Evolutionary conservation across 495 filamentous ascomycete species (phyloP), one percentile per base, ranked within the genome.

Genomic region (Penicillium parvum): DNA sequence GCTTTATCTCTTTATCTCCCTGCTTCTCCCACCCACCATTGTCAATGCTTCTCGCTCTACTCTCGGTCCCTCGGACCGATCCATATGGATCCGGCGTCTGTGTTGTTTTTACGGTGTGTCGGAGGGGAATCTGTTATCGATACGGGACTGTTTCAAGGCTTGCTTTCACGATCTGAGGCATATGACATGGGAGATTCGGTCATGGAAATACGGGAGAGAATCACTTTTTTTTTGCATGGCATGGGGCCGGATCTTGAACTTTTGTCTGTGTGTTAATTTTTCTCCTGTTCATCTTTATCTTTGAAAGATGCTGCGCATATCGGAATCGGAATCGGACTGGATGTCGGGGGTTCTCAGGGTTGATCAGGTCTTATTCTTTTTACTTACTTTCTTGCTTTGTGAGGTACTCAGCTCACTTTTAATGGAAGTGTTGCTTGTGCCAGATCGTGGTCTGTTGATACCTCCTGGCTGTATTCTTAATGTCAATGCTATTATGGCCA

Each of bases 301-400:
- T n/a, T 53, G 44, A 25, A 48, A 48, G 38, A 50, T 46, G 51
- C 29, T 16, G 22, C 26, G 37, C 40, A 53, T 50, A 55, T 50
- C 47, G 17, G 33, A n/a, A n/a, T n/a, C n/a, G n/a, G n/a, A n/a
- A n/a, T n/a, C n/a, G n/a, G n/a, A n/a, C n/a, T n/a, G n/a, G n/a
- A n/a, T n/a, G n/a, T n/a, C n/a, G n/a, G n/a, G n/a, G n/a, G n/a
- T n/a, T n/a, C n/a, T n/a, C n/a, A n/a, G n/a, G n/a, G n/a, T n/a
- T n/a, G n/a, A n/a, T n/a, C n/a, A n/a, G n/a, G 38, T 46, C 32
- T 52, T 61, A 54, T 60, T 53, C 49, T 52, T 54, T 49, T n/a
- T 50, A 27, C 43, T 46, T 53, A 45, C 51, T 40, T 47, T 47
- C 35, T 41, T 49, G 36, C 43, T 44, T 33, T n/a, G 40, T 42